Evolutionary conservation across 2,329 filamentous ascomycete genomes (phyloP).

Genomic region (Chaetomiaceae sp.): DNA sequence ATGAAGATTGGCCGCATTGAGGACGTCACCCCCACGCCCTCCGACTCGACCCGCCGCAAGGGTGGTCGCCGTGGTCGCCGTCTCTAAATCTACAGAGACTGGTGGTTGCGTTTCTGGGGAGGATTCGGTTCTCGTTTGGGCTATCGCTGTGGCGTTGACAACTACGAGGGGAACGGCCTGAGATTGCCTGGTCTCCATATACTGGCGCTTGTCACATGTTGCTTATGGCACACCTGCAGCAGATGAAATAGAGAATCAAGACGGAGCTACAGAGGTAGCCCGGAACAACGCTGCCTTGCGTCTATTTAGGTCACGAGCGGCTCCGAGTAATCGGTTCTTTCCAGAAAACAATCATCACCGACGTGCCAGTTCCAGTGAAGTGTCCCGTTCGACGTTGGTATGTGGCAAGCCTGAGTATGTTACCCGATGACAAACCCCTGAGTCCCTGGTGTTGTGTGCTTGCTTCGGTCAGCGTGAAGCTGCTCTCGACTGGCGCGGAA

Average conservation of each 20-base stretch:
- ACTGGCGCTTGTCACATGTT: constrained; percentile 48
- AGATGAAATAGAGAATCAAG: constrained; percentile 27
- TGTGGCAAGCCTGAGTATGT: background rate
- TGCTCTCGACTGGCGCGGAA: no score
- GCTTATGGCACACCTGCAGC: constrained; percentile 37
- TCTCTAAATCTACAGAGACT: constrained; percentile 62
- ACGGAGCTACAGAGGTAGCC: constrained; percentile 25
- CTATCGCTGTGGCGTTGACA: constrained; percentile 61
- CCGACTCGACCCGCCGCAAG: constrained; percentile 99
- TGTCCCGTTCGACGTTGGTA: background rate
- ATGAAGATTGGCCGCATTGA: constrained; percentile 99
- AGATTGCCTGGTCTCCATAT: constrained; percentile 59
- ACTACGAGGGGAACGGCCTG: constrained; percentile 68
- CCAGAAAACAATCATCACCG: constrained; percentile 12
- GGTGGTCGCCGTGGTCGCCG: constrained; percentile 99
- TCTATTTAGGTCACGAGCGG: constrained; percentile 19
- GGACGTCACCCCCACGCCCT: constrained; percentile 98
- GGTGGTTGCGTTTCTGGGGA: constrained; percentile 29
- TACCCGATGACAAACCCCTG: no score
- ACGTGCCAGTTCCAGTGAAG: background rate
- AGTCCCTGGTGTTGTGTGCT: no score
- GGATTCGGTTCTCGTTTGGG: constrained; percentile 44
- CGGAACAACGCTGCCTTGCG: constrained; percentile 21
- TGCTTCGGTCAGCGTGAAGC: no score
- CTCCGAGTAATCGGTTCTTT: constrained; percentile 10